Evolutionary conservation across 768 basidiomycete genomes (phyloP).

Genomic region (Guyanaporus albipodus): DNA sequence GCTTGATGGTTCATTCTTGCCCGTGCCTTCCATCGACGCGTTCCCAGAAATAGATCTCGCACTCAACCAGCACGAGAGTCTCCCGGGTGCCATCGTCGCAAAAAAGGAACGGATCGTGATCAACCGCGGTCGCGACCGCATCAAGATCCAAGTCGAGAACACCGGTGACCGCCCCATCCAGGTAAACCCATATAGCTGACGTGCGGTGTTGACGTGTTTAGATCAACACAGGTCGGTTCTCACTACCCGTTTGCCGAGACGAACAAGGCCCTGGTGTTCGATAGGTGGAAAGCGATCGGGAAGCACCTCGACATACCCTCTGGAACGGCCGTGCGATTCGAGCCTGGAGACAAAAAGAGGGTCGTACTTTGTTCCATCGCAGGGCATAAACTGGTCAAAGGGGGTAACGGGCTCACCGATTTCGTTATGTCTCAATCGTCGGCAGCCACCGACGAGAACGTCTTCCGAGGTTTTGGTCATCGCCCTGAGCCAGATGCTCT

Average conservation of each 20-base stretch:
- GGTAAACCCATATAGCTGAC: slow-evolving; percentile 38
- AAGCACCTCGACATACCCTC: slow-evolving; percentile 90
- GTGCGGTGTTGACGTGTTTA: background rate
- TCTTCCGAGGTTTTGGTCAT: slow-evolving; percentile 60
- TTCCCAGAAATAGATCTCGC: slow-evolving; percentile 58
- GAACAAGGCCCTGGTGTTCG: slow-evolving; percentile 76
- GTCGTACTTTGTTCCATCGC: slow-evolving; percentile 78
- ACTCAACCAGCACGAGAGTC: slow-evolving; percentile 48
- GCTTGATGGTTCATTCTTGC: slow-evolving; percentile 92
- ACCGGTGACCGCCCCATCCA: slow-evolving; percentile 92
- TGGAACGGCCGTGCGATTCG: slow-evolving; percentile 94
- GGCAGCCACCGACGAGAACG: slow-evolving; percentile 27
- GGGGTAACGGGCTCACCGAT: slow-evolving; percentile 63
- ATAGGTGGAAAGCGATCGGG: slow-evolving; percentile 75
- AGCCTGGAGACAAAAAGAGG: slow-evolving; percentile 86
- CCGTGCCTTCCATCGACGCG: slow-evolving; percentile 57
- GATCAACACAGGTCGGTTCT: slow-evolving; percentile 68
- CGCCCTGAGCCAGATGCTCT: slow-evolving; percentile 59
- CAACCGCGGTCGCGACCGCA: slow-evolving; percentile 67
- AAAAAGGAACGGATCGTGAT: slow-evolving; percentile 64
- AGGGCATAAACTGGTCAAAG: slow-evolving; percentile 66
- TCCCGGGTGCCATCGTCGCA: slow-evolving; percentile 75
- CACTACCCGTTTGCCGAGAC: slow-evolving; percentile 95
- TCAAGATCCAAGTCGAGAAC: slow-evolving; percentile 78
- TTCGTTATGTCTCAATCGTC: slow-evolving; percentile 46